Evolutionary conservation across 257 asterid species (phyloP).

Genomic region (Solanum neorickii): DNA sequence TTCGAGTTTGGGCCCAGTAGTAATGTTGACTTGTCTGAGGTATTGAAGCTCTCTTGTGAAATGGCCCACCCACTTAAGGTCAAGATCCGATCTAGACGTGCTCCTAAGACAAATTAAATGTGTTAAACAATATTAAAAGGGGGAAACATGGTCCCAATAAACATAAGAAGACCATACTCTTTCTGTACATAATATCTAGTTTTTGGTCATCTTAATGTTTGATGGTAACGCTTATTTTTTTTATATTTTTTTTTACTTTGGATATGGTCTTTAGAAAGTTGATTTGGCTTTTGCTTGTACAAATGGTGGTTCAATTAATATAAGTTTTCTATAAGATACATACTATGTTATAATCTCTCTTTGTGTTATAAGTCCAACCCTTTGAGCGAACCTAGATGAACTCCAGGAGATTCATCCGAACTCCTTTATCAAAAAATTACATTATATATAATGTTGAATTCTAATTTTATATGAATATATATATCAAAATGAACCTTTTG

Average conservation of each 20-base stretch:
- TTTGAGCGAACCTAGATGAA: too few relatives aligned
- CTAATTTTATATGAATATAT: too few relatives aligned
- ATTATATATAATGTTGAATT: too few relatives aligned
- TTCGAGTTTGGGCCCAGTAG: conserved; percentile 16
- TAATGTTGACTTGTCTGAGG: conserved; percentile 40
- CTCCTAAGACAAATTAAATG: background rate
- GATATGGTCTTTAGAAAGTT: background rate
- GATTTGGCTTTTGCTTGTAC: background rate
- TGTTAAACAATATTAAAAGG: background rate
- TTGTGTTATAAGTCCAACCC: too few relatives aligned
- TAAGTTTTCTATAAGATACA: background rate
- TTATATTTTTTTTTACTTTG: background rate
- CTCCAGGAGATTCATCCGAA: too few relatives aligned
- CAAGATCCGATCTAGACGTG: background rate
- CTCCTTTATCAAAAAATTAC: too few relatives aligned
- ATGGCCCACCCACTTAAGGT: background rate
- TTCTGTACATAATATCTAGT: background rate
- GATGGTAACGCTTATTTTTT: background rate
- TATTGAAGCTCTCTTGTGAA: conserved; percentile 13
- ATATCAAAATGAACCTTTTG: too few relatives aligned
- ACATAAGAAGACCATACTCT: background rate
- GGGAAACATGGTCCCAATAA: background rate
- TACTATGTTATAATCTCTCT: background rate
- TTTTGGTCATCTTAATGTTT: background rate
- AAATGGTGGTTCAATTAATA: background rate